Evolutionary conservation across 1,284 basidiomycete species (phyloP).

Genomic region (Moniliophthora roreri): DNA sequence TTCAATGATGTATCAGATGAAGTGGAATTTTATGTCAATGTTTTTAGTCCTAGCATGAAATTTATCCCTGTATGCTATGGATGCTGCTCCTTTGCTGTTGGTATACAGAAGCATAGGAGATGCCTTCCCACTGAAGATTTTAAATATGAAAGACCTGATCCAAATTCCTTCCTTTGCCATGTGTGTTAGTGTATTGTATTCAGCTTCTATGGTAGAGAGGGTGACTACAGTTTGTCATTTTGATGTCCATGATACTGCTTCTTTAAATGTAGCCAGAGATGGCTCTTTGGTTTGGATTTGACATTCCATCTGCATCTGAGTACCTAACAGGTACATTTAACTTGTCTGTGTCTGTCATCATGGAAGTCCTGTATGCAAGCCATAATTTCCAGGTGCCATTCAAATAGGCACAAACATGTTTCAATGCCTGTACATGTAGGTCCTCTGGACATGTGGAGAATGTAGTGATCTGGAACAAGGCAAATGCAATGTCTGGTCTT

Average conservation of each 20-base stretch:
- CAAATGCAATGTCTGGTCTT: no score
- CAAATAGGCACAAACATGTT: no score
- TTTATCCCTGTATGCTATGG: slow-evolving; percentile 22
- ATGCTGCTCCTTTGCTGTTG: slow-evolving; percentile 19
- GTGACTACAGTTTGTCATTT: slow-evolving; percentile 21
- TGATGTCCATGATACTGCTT: slow-evolving; percentile 21
- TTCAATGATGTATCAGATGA: slow-evolving; percentile 29
- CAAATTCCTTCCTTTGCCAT: slow-evolving; percentile 18
- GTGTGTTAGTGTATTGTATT: slow-evolving; percentile 24
- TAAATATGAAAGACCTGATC: slow-evolving; percentile 6
- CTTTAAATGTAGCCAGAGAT: slow-evolving; percentile 24
- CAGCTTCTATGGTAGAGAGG: slow-evolving; percentile 24
- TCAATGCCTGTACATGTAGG: no score
- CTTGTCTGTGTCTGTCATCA: background rate
- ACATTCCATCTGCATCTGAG: slow-evolving; percentile 28
- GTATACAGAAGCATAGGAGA: background rate
- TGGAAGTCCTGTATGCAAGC: background rate
- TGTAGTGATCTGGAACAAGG: no score
- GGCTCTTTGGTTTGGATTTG: slow-evolving; percentile 19
- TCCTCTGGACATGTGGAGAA: no score
- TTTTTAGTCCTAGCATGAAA: slow-evolving; percentile 33
- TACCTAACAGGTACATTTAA: slow-evolving; percentile 7
- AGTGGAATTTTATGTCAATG: no score
- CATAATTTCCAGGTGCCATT: background rate
- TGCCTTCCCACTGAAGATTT: background rate